Evolutionary conservation across 345 rosid genomes (phyloP).

Genomic region (Xanthoceras sorbifolium): DNA sequence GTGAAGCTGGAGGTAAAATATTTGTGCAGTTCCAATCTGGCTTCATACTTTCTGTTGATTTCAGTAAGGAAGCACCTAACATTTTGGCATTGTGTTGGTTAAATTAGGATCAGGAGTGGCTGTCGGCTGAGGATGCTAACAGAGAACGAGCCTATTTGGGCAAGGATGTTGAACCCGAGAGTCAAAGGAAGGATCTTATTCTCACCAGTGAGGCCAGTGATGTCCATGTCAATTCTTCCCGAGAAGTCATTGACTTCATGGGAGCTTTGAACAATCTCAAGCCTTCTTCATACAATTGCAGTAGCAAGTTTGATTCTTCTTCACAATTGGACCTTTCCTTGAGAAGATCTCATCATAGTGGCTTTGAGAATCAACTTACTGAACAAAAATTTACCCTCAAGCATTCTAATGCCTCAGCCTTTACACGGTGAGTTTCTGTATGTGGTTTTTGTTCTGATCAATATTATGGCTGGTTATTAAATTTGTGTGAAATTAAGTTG

Average conservation of each 20-base stretch:
- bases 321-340: slow-evolving; percentile 75
- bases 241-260: slow-evolving; percentile 78
- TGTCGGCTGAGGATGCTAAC: slow-evolving; percentile 26
- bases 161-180: slow-evolving; percentile 32
- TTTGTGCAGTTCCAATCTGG: slow-evolving; percentile 9
- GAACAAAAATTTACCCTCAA: slow-evolving; percentile 56
- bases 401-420: slow-evolving; percentile 88
- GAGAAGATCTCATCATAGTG: slow-evolving; percentile 48
- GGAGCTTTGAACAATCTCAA: slow-evolving; percentile 46
- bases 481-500: not conserved
- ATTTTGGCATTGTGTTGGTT: not conserved
- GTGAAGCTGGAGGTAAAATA: slow-evolving; percentile 39
- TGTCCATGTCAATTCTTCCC: slow-evolving; percentile 32
- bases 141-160: not conserved
- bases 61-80: slow-evolving; percentile 13
- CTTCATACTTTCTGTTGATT: not conserved
- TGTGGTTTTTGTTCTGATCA: not conserved
- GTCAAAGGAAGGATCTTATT: slow-evolving; percentile 29
- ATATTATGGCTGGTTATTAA: not conserved
- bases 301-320: slow-evolving; percentile 42
- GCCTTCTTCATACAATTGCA: slow-evolving; percentile 33
- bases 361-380: slow-evolving; percentile 43
- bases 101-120: slow-evolving; percentile 30
- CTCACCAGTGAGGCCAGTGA: slow-evolving; percentile 23
- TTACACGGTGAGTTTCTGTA: slow-evolving; percentile 57